Conservation (phyloP, 2,329 filamentous ascomycete species). For the Hyphodiscus sp. region DNA sequence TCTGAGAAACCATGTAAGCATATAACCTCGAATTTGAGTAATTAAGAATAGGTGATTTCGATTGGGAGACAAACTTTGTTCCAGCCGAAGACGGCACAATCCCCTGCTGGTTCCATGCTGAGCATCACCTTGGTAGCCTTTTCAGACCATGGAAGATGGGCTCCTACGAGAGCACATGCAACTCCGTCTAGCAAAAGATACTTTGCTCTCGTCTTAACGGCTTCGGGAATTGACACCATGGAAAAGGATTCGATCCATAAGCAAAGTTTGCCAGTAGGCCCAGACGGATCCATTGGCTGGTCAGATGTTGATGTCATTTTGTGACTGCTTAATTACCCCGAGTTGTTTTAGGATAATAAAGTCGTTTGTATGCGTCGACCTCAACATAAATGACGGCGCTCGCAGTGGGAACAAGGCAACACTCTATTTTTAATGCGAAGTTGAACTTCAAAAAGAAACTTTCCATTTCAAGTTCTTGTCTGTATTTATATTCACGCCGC, state of each 20-base stretch:
- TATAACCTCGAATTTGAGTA: neutral
- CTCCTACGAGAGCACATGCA: slow-evolving; percentile 34
- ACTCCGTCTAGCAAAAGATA: slow-evolving; percentile 39
- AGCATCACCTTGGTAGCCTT: slow-evolving; percentile 30
- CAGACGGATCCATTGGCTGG: slow-evolving; percentile 11
- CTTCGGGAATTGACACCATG: slow-evolving; percentile 28
- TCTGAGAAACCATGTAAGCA: slow-evolving; percentile 15
- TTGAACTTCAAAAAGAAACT: too few species aligned
- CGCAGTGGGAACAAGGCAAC: neutral
- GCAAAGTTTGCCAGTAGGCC: slow-evolving; percentile 24
- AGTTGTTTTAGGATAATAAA: neutral
- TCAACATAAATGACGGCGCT: neutral
- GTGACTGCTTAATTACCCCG: neutral
- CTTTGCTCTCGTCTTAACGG: slow-evolving; percentile 32
- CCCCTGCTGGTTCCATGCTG: slow-evolving; percentile 29
- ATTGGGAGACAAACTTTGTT: slow-evolving; percentile 6
- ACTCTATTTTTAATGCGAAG: neutral
- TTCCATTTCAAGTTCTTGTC: too few species aligned
- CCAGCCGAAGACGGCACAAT: slow-evolving; percentile 24
- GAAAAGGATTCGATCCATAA: slow-evolving; percentile 27
- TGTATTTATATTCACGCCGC: too few species aligned
- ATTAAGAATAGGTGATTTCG: neutral
- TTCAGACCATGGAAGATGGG: slow-evolving; percentile 36
- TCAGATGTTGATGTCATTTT: neutral
- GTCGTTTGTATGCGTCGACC: neutral